These are phyloP conservation scores for Paecilomyces variotii DNA, from an alignment of 2,329 filamentous ascomycete genomes.

Conservation along the genomic window DNA sequence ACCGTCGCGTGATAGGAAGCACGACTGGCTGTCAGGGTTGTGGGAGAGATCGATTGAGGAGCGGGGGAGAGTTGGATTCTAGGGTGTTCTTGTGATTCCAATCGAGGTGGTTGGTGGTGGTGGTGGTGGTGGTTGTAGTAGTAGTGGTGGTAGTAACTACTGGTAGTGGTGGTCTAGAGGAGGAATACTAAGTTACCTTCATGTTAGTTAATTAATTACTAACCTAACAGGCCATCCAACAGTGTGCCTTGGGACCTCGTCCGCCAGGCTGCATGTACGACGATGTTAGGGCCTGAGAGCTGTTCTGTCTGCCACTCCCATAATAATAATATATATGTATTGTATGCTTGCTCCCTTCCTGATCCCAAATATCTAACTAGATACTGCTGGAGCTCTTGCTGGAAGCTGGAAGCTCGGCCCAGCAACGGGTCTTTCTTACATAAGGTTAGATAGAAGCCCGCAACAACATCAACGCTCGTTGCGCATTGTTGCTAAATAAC, in stretches of 20 bases:
- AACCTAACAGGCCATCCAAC: background rate
- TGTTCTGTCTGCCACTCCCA: background rate
- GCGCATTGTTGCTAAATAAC: background rate
- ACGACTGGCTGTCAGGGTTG: background rate
- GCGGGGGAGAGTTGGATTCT: conserved; percentile 3
- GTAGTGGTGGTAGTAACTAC: background rate
- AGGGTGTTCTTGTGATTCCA: conserved; percentile 9
- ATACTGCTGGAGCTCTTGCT: background rate
- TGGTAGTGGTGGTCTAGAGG: background rate
- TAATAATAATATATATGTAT: too few relatives aligned
- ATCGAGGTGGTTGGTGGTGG: background rate
- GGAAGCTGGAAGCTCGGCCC: background rate
- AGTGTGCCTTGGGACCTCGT: background rate
- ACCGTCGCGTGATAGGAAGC: conserved; percentile 18
- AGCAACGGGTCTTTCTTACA: background rate
- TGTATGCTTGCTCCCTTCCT: too few relatives aligned
- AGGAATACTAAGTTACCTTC: background rate
- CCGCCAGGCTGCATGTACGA: background rate
- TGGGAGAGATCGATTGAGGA: conserved; percentile 2
- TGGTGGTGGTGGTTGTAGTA: background rate
- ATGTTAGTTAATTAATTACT: background rate
- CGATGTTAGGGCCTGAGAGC: background rate
- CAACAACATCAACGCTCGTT: background rate
- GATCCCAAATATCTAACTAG: background rate
- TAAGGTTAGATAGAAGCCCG: background rate